These are phyloP conservation scores for Canavalia gladiata DNA, from an alignment of 306 rosid species.

Conservation along the genomic window DNA sequence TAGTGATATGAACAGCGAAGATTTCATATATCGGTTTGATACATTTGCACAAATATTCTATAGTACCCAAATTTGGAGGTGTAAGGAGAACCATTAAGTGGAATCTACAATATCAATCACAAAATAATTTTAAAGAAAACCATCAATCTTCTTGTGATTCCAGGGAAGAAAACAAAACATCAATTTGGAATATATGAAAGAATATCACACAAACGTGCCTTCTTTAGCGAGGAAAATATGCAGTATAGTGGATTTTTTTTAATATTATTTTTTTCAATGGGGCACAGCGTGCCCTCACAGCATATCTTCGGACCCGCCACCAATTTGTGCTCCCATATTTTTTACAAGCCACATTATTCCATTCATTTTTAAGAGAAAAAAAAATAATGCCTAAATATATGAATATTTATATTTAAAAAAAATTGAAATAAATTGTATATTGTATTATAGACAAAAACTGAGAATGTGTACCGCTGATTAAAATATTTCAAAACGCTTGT, in stretches of 20 bases:
- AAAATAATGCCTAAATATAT: not conserved
- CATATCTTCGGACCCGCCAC: not conserved
- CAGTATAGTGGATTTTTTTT: not conserved
- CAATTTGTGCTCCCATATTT: not conserved
- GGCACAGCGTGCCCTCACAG: not conserved
- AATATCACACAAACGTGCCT: conserved; percentile 1
- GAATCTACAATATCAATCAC: not conserved
- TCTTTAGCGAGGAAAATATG: not conserved
- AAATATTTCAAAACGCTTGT: not conserved
- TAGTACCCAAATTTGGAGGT: not conserved
- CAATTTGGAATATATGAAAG: conserved; percentile 8
- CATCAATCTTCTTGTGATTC: not conserved
- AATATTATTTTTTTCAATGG: not conserved
- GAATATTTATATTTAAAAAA: not conserved
- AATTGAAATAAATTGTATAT: not conserved
- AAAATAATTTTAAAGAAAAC: not conserved
- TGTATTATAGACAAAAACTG: not conserved
- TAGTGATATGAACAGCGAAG: not conserved
- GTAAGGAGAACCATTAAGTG: not conserved
- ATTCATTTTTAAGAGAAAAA: not conserved
- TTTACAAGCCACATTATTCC: not conserved
- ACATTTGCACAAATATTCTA: not conserved
- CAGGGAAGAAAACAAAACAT: not conserved
- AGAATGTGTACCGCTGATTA: not conserved
- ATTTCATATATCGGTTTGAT: not conserved